phyloP scores from a whole-genome alignment of 257 asterid genomes.

The Fraxinus cuspidata region DNA sequence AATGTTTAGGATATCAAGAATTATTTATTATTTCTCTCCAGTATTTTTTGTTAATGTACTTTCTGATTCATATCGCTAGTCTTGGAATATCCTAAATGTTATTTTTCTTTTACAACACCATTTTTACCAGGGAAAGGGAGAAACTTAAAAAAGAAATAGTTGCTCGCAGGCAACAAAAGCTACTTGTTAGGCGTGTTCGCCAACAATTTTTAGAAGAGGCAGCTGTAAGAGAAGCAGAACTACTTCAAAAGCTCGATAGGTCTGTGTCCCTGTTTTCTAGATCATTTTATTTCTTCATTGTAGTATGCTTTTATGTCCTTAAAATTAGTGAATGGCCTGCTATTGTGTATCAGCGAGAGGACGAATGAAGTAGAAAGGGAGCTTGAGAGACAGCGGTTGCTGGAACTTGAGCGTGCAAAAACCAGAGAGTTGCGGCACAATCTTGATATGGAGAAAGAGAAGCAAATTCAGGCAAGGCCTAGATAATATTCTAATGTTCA shows the following conservation, averaged over 20 bases:
- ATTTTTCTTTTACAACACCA: slow-evolving; percentile 17
- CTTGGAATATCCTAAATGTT: slow-evolving; percentile 14
- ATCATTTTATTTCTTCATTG: slow-evolving; percentile 14
- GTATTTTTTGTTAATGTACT: slow-evolving; percentile 2
- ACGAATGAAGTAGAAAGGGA: slow-evolving; percentile 82
- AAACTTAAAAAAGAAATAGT: slow-evolving; percentile 74
- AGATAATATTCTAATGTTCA: slow-evolving; percentile 20
- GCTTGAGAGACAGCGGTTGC: slow-evolving; percentile 76
- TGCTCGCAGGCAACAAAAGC: slow-evolving; percentile 86
- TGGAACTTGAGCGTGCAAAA: slow-evolving; percentile 89
- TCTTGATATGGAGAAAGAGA: slow-evolving; percentile 96
- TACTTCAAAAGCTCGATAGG: slow-evolving; percentile 88
- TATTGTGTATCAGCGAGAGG: slow-evolving; percentile 61
- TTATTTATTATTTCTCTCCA: slow-evolving; percentile 5
- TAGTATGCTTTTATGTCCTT: slow-evolving; percentile 15
- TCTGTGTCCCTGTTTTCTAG: slow-evolving; percentile 22
- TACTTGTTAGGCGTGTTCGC: slow-evolving; percentile 69
- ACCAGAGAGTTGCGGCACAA: slow-evolving; percentile 86
- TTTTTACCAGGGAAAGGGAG: slow-evolving; percentile 67
- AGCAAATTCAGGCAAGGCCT: slow-evolving; percentile 80
- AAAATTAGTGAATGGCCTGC: slow-evolving; percentile 10
- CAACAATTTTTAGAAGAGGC: slow-evolving; percentile 81
- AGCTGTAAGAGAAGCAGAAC: slow-evolving; percentile 85
- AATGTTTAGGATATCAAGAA: slow-evolving; percentile 9
- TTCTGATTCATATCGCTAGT: slow-evolving; percentile 21